A percentile compares a stretch with the other conserved stretches of the same genome.
Evolutionary conservation across 495 filamentous ascomycete genomes (phyloP).

Genomic region (Penicillium antarcticum): DNA sequence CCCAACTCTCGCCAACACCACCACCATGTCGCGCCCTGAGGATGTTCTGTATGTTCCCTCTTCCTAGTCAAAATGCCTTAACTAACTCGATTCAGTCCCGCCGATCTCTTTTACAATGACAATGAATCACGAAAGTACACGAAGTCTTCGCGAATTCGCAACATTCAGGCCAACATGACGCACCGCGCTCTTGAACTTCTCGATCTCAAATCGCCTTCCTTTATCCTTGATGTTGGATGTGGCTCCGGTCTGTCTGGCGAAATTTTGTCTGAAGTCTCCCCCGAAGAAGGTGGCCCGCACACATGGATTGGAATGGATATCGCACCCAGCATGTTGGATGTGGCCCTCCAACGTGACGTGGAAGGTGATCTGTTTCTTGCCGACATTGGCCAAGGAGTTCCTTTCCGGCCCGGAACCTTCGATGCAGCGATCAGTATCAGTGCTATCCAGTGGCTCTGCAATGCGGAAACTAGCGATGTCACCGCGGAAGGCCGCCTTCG

Average conservation of each 20-base stretch:
- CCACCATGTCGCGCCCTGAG: constrained; percentile 90
- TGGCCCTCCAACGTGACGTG: constrained; percentile 86
- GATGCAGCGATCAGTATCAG: constrained; percentile 93
- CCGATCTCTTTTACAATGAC: constrained; percentile 97
- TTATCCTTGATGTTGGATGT: constrained; percentile 94
- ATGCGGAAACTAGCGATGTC: constrained; percentile 84
- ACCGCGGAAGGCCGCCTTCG: constrained; percentile 68
- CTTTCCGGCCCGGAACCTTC: constrained; percentile 88
- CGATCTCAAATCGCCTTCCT: constrained; percentile 69
- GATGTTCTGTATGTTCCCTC: constrained; percentile 68
- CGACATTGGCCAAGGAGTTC: constrained; percentile 92
- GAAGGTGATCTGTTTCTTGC: constrained; percentile 89
- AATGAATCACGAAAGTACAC: constrained; percentile 94
- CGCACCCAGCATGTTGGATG: constrained; percentile 85
- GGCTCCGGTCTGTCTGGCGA: constrained; percentile 93
- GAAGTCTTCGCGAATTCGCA: constrained; percentile 91
- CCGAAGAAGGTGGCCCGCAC: constrained; percentile 77
- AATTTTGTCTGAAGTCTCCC: constrained; percentile 68
- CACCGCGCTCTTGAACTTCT: constrained; percentile 88
- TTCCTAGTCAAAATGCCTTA: background rate
- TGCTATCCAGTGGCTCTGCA: constrained; percentile 97
- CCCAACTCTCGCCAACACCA: background rate
- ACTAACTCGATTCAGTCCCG: constrained; percentile 55
- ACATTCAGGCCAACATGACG: constrained; percentile 93
- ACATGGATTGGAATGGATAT: constrained; percentile 96